phyloP scores from a whole-genome alignment of 202 grass and related monocot species.

The Alloteropsis angusta region DNA sequence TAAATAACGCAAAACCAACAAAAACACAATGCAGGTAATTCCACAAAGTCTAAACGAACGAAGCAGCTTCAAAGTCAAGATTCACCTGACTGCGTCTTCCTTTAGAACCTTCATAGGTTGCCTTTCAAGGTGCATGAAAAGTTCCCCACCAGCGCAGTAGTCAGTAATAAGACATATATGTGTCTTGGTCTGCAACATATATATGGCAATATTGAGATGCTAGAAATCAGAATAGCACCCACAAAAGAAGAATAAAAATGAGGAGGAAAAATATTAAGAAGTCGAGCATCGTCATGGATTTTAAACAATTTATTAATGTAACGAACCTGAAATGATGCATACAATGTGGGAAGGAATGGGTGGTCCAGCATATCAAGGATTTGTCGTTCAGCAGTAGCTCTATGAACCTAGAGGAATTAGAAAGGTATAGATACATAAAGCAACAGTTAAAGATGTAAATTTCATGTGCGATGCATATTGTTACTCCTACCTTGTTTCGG shows the following conservation, averaged over 20 bases:
- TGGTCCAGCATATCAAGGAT: constrained; percentile 93
- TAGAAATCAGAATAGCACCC: neutral
- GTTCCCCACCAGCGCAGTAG: constrained; percentile 76
- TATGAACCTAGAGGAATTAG: constrained; percentile 59
- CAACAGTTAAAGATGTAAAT: neutral
- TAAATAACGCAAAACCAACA: neutral
- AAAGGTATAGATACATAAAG: neutral
- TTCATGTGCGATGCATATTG: neutral
- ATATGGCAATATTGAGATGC: neutral
- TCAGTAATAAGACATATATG: constrained; percentile 90
- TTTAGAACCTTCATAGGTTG: neutral
- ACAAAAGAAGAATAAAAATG: neutral
- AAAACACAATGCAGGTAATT: neutral
- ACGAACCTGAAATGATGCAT: constrained; percentile 89
- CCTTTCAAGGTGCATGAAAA: constrained; percentile 55
- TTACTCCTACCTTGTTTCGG: constrained; percentile 66
- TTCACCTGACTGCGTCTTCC: neutral
- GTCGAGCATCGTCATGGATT: neutral
- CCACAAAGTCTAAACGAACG: neutral
- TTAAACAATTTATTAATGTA: neutral
- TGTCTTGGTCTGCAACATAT: constrained; percentile 71
- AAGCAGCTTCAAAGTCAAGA: neutral
- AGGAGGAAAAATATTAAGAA: constrained; percentile 2
- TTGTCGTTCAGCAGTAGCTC: constrained; percentile 77
- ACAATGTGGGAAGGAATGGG: constrained; percentile 91